phyloP scores from a whole-genome alignment of 192 early-diverging fungal species.

The Irineochytrium annulatum region DNA sequence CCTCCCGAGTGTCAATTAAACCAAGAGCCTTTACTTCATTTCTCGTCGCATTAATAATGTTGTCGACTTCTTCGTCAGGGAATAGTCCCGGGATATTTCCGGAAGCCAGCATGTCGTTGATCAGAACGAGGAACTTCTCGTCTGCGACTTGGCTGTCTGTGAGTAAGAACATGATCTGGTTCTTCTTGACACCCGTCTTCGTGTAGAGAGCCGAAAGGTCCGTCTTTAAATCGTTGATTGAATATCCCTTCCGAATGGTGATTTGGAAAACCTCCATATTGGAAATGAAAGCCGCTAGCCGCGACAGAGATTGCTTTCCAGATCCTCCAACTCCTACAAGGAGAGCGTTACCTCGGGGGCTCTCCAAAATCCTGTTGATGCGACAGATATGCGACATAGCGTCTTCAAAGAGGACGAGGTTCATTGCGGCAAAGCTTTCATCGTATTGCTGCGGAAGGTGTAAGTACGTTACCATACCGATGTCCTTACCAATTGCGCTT shows the following conservation, averaged over 20 bases:
- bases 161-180: conserved; percentile 60
- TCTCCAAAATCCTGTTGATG: conserved; percentile 60
- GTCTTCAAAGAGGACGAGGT: conserved; percentile 62
- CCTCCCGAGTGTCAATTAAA: conserved; percentile 57
- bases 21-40: conserved; percentile 59
- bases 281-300: conserved; percentile 59
- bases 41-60: conserved; percentile 59
- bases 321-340: conserved; percentile 62
- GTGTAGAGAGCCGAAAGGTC: conserved; percentile 52
- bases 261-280: conserved; percentile 70
- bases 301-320: conserved; percentile 60
- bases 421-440: conserved; percentile 61
- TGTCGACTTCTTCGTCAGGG: conserved; percentile 65
- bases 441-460: conserved; percentile 63
- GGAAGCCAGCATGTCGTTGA: conserved; percentile 62
- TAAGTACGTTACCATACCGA: too few species aligned
- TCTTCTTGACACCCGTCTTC: conserved; percentile 60
- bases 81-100: conserved; percentile 67
- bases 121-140: conserved; percentile 61
- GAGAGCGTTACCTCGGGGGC: conserved; percentile 58
- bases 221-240: conserved; percentile 50
- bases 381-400: conserved; percentile 64
- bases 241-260: conserved; percentile 59
- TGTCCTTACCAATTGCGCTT: too few species aligned
- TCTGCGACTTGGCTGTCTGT: conserved; percentile 64